Base-by-base conservation (phyloP, 306 rosid genomes). In the Carpinus viminea region DNA sequence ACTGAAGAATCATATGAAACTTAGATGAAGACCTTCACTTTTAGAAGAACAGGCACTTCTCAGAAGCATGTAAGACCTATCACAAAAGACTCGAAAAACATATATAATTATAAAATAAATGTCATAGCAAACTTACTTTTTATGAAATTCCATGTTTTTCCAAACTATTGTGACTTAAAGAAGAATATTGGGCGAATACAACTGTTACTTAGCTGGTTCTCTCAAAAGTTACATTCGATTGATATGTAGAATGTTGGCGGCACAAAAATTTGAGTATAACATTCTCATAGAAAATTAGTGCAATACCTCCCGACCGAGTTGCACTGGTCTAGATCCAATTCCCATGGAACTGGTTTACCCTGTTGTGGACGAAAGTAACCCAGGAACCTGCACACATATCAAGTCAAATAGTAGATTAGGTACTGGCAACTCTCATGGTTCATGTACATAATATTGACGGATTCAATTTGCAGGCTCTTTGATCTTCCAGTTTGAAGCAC, bases 331-430 rank as follows among this genome's bases (percentile, higher is more conserved):
- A 93, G 90, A 78, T 87, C 94, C 76, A 93, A 85, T 74, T 91
- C 96, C 99, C 99, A 96, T 18, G 93, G 80, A 68, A 90, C 90
- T 73, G 94, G 92, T 82, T 88, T 93, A 73, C 93, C 94, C 56
- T 54, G 87, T 55, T 85, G 97, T 5, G 99, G 98, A 79, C 86
- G 98, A 85, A 87, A 93, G 88, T 96, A 87, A 26, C 99, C 99
- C 85, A 93, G 83, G 88, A 96, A 91, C 80, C 99, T 96, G 93
- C 70, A 51, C 65, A 78, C 77, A 66, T 60, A 74, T 74, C 77
- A 73, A 56, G 75, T 66, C 68, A 74, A 79, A 72, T 72, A 79
- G 1, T 56, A 47, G 2, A 56, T 12, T 24, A 77, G 28, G 41
- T 68, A 12, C 8, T 1, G n/a, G 50, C 61, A 21, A 78, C 43